Percentiles rank a stretch among this genome's conserved stretches.
Conservation (phyloP, 2,329 filamentous ascomycete genomes). For the Trichoderma sp. region DNA sequence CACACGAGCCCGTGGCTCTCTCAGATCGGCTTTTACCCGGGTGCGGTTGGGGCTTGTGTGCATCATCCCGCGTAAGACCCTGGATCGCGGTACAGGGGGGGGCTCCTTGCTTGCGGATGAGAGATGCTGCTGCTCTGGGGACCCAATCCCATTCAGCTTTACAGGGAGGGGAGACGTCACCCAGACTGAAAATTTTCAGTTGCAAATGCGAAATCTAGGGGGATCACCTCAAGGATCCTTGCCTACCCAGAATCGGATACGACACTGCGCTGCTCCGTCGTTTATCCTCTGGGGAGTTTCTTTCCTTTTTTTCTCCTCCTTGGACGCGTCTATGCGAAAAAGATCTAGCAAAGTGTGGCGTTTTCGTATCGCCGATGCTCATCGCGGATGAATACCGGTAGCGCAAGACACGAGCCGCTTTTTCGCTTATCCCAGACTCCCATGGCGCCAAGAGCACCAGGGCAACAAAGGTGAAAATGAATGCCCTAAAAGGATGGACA, state of each 20-base stretch:
- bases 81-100: not conserved
- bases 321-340: not conserved
- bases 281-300: not conserved
- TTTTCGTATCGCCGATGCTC: slow-evolving; percentile 4
- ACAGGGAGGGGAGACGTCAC: slow-evolving; percentile 1
- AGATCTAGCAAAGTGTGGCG: slow-evolving; percentile 4
- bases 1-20: not conserved
- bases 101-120: not conserved
- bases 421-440: slow-evolving; percentile 22
- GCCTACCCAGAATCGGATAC: not conserved
- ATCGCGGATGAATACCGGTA: not conserved
- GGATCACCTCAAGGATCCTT: slow-evolving; percentile 9
- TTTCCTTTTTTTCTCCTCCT: not conserved
- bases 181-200: not conserved
- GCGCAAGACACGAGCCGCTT: slow-evolving; percentile 4
- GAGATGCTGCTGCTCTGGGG: not conserved
- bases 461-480: not conserved
- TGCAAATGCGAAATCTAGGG: not conserved
- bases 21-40: slow-evolving; percentile 5
- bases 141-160: not conserved
- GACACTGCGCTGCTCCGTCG: not conserved
- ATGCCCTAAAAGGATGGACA: not conserved
- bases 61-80: not conserved
- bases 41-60: not conserved
- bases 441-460: not conserved